Evolutionary conservation across 768 basidiomycete species (phyloP), one percentile per base, ranked within the genome.

Genomic region (Termitomyces sp.): DNA sequence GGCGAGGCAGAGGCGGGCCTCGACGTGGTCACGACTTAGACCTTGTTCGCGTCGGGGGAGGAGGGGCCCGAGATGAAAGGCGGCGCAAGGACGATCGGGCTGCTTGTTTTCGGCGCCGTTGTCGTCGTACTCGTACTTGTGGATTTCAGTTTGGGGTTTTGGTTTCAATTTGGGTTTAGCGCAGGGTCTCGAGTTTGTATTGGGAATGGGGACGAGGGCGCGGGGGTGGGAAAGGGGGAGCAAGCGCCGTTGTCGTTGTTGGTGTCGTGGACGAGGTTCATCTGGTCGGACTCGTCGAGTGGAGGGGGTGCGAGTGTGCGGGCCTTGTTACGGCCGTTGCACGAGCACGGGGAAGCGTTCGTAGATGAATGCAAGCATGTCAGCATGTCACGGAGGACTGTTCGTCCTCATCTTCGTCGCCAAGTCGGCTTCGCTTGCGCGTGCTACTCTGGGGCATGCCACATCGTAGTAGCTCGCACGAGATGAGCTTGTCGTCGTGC

Each of bases 401-500:
- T 2, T 43, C 52, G 52, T 29, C 56, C 18, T 61, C 55, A 20
- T 62, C 62, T 8, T 63, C 61, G 2, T 60, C 61, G 43, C 53
- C 60, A 7, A 59, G 36, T 22, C 72, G 67, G 8, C 64, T 64
- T 22, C 72, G 69, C 57, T 74, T 74, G 26, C 69, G 65, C 27
- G 66, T 60, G 61, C 65, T n/a, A 65, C 67, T 64, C 1, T 65
- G 68, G 9, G 74, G 75, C 31, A 79, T 77, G 56, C 75, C 80
- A 61, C 89, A 92, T 29, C 83, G 77, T 12, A 82, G 64, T 4
- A 69, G 68, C 24, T 76, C 69, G 65, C 90, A 92, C 0, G 87
- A 80, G 1, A 70, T 69, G 55, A 92, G 78, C 67, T 85, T 91
- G 66, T 92, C 90, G 58, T 88, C 74, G 20, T 79, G 71, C 2